Base-by-base conservation (phyloP, 179 eudicot genomes). In the Vitellaria paradoxa region DNA sequence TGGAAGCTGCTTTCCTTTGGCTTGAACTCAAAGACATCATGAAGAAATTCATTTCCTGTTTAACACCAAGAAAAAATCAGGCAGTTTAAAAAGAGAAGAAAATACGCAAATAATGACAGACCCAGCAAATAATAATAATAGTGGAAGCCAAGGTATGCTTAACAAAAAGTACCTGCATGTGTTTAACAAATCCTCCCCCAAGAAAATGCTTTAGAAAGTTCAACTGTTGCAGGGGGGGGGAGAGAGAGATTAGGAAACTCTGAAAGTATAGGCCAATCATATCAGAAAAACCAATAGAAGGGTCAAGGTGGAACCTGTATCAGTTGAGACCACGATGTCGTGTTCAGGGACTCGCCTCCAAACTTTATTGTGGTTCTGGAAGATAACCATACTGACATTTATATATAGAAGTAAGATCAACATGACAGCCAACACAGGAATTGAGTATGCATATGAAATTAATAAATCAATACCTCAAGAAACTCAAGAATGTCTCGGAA, bases 121-220 rank as follows among this genome's bases (percentile, higher is more conserved):
- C 55, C 5, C 9, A 62, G 4, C 49, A 14, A 12, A 30, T 20
- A 52, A 65, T 1, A 17, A 30, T 30, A 15, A 50, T 9, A 70
- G 6, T 24, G 1, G 1, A 70, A 4, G 18, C 17, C 4, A 9
- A 49, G 12, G 47, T 17, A 52, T 14, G 56, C 52, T 6, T 15
- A 64, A 37, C 65, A 76, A 62, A 70, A 70, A 74, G 26, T 70
- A 92, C 98, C 97, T 87, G 94, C 99, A 95, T 93, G 70, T 96
- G 99, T 86, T 90, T 96, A 55, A 92, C 87, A 70, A 96, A 96
- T 68, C 96, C 99, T 86, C 96, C 98, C 23, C 85, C 88, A 61
- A 96, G 98, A 64, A 88, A 96, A 86, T 89, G 98, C 89, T 89
- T 96, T 13, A 96, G 69, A 64, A 93, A 93, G 86, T 93, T 93